Percentiles rank a stretch among this genome's conserved stretches.
Conservation (phyloP, 2,329 filamentous ascomycete genomes). For the Lasiodiplodia gonubiensis region DNA sequence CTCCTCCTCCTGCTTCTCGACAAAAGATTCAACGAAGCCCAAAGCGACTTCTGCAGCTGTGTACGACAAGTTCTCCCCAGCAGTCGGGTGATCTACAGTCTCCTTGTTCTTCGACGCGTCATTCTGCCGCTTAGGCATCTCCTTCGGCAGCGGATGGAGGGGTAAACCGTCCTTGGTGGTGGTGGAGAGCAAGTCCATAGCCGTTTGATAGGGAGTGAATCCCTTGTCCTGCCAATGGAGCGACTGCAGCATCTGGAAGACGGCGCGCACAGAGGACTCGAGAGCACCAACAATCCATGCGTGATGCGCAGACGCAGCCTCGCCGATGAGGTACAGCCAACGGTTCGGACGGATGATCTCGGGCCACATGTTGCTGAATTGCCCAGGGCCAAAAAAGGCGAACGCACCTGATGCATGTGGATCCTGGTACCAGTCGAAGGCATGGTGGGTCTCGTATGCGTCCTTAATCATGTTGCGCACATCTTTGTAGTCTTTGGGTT, state of each 20-base stretch:
- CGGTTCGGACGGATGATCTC: slow-evolving; percentile 11
- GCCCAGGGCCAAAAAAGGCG: slow-evolving; percentile 49
- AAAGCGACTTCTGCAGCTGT: no score
- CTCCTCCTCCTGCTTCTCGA: no score
- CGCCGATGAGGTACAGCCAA: slow-evolving; percentile 31
- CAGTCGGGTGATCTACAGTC: no score
- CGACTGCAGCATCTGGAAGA: slow-evolving; percentile 26
- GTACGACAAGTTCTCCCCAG: no score
- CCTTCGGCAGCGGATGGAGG: not conserved
- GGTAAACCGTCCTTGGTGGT: not conserved
- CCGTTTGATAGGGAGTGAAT: not conserved
- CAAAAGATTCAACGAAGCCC: no score
- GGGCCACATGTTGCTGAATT: slow-evolving; percentile 40
- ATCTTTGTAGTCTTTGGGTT: not conserved
- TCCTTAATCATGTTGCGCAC: not conserved
- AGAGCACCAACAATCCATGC: slow-evolving; percentile 34
- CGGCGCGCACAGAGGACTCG: slow-evolving; percentile 30
- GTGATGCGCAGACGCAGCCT: slow-evolving; percentile 32
- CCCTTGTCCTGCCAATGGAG: not conserved
- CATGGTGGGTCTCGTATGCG: not conserved
- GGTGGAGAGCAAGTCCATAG: not conserved
- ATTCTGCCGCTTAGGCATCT: not conserved
- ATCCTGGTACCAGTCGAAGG: slow-evolving; percentile 48
- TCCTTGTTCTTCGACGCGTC: not conserved
- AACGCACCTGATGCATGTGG: slow-evolving; percentile 46